Evolutionary conservation across 129 eudicot species (phyloP), one percentile per base, ranked within the genome.

Genomic region (Flaveria trinervia): DNA sequence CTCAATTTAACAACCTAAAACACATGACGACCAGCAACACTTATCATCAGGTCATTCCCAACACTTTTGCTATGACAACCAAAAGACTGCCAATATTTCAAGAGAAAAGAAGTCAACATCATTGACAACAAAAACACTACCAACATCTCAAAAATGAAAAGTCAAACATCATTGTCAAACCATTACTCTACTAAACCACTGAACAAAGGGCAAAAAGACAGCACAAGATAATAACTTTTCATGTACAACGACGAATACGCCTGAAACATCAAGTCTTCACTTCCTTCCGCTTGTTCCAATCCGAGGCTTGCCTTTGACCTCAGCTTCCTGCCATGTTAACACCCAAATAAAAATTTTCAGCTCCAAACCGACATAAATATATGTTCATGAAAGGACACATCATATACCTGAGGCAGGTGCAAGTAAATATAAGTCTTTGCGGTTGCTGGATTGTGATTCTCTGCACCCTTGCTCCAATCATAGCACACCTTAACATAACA

Each of bases 381-480:
- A 54, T 4, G 22, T 2, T 9, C 26, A 33, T 23, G 60, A n/a
- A 68, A 62, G 25, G 44, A 57, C 72, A 52, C 36, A 4, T 22
- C 2, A 33, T 3, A 43, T 1, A 60, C 98, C 97, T 93, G 97
- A 7, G 95, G 84, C 62, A 79, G 43, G 78, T 93, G 98, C 70
- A 93, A 78, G 81, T 67, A 90, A 3, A 93, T 90, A 61, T 72
- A 25, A 70, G 90, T 72, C 82, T 93, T 93, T 23, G 97, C 92
- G 44, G 94, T 84, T 79, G 96, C 60, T 71, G 97, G 97, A 57
- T 90, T 93, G 74, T 93, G 97, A 81, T 93, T 93, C 82, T 90
- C 98, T 48, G 98, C 98, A 76, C 98, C 98, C 75, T 93, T 93
- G 75, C 96, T 86, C 98, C 97, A 93, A 77, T 90, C 98, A 79